Evolutionary conservation across 129 eudicot species (phyloP).

Genomic region (Ambrosia trifida): DNA sequence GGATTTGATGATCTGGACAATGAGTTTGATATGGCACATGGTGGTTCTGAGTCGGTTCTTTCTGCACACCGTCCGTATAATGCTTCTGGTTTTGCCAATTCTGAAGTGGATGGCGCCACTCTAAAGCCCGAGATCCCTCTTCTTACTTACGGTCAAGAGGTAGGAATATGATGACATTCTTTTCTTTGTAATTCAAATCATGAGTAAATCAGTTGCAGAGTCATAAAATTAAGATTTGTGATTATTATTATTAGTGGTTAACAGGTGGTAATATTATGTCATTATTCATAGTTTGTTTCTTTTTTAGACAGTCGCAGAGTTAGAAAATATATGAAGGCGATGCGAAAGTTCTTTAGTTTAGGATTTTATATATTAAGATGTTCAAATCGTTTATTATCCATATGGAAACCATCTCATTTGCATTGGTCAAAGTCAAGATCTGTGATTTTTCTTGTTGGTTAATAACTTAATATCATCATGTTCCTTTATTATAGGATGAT

Average conservation of each 20-base stretch:
- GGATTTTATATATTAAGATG: too few species aligned
- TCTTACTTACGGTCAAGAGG: constrained; percentile 96
- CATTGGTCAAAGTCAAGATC: constrained; percentile 2
- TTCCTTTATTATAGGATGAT: constrained; percentile 57
- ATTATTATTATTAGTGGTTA: neutral
- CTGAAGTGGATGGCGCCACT: constrained; percentile 55
- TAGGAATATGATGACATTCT: constrained; percentile 27
- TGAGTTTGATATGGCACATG: constrained; percentile 62
- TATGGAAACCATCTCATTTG: neutral
- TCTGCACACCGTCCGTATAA: constrained; percentile 41
- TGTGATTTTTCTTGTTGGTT: constrained; percentile 7
- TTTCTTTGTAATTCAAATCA: constrained; percentile 3
- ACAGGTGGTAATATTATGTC: neutral
- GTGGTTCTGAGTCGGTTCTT: constrained; percentile 46
- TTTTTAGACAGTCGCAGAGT: too few species aligned
- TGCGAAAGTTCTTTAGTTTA: neutral
- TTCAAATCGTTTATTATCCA: too few species aligned
- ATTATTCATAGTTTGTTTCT: neutral
- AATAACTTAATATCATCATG: constrained; percentile 28
- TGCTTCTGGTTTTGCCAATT: constrained; percentile 63
- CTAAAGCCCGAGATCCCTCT: constrained; percentile 74
- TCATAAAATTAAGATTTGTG: neutral
- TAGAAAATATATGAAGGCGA: too few species aligned
- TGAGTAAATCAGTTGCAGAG: neutral
- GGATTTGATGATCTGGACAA: constrained; percentile 87